Evolutionary conservation across 2,329 filamentous ascomycete genomes (phyloP), one percentile per base, ranked within the genome.

Genomic region (Colletotrichum lini): DNA sequence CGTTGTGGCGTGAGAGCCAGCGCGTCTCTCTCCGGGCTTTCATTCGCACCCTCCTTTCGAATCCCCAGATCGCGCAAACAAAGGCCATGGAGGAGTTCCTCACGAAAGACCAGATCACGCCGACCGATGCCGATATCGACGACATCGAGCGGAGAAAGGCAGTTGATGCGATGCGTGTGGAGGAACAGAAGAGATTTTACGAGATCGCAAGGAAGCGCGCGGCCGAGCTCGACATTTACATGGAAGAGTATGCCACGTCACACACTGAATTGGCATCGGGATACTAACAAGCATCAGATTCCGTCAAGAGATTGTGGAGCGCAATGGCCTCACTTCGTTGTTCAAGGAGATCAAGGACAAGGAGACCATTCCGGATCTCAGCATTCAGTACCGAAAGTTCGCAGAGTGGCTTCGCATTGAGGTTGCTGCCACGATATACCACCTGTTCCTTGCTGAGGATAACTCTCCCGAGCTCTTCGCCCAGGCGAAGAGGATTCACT

Each of bases 401-500:
- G 96, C 96, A 21, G 96, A 99, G 81, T 99, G 96, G 96, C 85
- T 98, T 61, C 92, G 96, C 49, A 99, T 99, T 78, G 96, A 99
- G 83, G 92, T 99, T 59, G 96, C 96, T 30, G 96, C 96, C 50
- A 98, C 96, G 26, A 91, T 98, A 70, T 99, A 99, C 79, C 96
- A 99, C 80, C 86, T 99, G 44, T 99, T 99, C 86, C 88, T 99
- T 54, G 96, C 96, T 7, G 96, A 99, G 80, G 96, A 99, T 83
- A 99, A 99, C 81, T 98, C 96, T 0, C 95, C 96, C 0, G 96
- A 99, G 79, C 83, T 99, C 40, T 98, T 98, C 80, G 94, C 95
- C 0, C 96, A 99, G 81, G 92, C 93, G 5, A 98, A 96, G 83
- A 91, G 94, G 72, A 98, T 98, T 63, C 96, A 99, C 80, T 98